phyloP scores from a whole-genome alignment of 2,329 filamentous ascomycete species.

The Trichothecium roseum region DNA sequence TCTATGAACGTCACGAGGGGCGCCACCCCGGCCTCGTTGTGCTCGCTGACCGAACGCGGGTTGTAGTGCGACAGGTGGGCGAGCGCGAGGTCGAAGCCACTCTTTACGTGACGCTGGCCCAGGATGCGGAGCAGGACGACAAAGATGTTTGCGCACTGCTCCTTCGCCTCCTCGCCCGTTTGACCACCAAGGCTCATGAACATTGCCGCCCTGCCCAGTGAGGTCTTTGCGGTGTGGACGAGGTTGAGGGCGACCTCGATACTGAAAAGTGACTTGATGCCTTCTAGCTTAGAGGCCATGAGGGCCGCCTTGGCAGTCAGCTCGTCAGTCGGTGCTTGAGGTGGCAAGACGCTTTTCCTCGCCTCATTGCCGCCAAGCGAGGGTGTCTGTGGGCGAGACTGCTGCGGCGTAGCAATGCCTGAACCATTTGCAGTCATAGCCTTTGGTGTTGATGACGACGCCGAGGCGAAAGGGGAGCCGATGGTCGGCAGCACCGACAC shows the following conservation, averaged over 20 bases:
- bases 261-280: constrained; percentile 89
- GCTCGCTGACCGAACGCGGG: constrained; percentile 68
- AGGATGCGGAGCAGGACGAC: constrained; percentile 74
- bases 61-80: constrained; percentile 86
- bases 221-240: constrained; percentile 79
- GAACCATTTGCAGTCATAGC: constrained; percentile 15
- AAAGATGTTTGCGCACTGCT: constrained; percentile 87
- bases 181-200: constrained; percentile 75
- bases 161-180: constrained; percentile 69
- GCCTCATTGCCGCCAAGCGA: constrained; percentile 27
- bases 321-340: constrained; percentile 76
- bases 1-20: constrained; percentile 94
- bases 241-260: constrained; percentile 89
- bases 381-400: constrained; percentile 41
- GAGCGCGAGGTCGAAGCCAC: constrained; percentile 90
- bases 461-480: constrained; percentile 44
- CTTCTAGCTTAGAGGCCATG: constrained; percentile 89
- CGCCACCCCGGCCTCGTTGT: constrained; percentile 64
- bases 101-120: constrained; percentile 76
- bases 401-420: constrained; percentile 18
- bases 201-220: constrained; percentile 72
- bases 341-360: constrained; percentile 30
- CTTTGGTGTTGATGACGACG: constrained; percentile 3
- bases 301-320: constrained; percentile 94
- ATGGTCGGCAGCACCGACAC: constrained; percentile 75